Base-by-base conservation (phyloP, 176 grass and related monocot genomes). In the Musa itinerans region DNA sequence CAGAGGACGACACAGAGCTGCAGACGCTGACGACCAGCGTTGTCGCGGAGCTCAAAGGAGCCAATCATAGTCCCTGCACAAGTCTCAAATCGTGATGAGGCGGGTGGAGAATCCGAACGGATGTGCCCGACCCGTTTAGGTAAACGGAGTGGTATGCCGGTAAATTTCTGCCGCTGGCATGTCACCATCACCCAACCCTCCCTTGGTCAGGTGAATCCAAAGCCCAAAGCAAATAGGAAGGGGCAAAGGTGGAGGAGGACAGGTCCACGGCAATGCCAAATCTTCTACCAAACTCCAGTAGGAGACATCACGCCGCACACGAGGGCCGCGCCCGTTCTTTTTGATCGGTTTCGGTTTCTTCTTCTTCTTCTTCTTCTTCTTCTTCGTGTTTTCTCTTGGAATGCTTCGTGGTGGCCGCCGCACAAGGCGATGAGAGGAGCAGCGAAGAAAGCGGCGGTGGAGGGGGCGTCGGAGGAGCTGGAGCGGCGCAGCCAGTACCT, bases 401-500 rank as follows among this genome's bases (percentile, higher is more conserved):
- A 68, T 68, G 65, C 65, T 27, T 29, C 24, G 14, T 14, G 25
- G 1, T 5, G 24, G 23, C 65, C 63, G 17, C 63, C 9, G 63
- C 10, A 6, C 21, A 19, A 26, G 21, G 65, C 65, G 21, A 74
- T 74, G 52, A 56, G 23, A 74, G 72, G 53, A 27, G 72, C 52
- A 53, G 9, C 15, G n/a, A 56, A 34, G 82, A 82, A 75, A 81
- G 80, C 71, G 61, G 69, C 34, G 34, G 34, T 43, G 34, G 34
- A 43, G 34, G 34, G 34, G 34, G 34, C 68, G 65, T 74, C 84
- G 19, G 86, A 69, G 65, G 85, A 81, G 79, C 81, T 85, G 17
- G 87, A 89, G 79, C 85, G 86, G 59, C 85, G 87, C 10, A 91
- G 87, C 61, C 81, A 69, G 29, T 83, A 73, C 69, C 79, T 97